phyloP scores from a whole-genome alignment of 2,329 filamentous ascomycete species.

The Leptodontidium sp. region DNA sequence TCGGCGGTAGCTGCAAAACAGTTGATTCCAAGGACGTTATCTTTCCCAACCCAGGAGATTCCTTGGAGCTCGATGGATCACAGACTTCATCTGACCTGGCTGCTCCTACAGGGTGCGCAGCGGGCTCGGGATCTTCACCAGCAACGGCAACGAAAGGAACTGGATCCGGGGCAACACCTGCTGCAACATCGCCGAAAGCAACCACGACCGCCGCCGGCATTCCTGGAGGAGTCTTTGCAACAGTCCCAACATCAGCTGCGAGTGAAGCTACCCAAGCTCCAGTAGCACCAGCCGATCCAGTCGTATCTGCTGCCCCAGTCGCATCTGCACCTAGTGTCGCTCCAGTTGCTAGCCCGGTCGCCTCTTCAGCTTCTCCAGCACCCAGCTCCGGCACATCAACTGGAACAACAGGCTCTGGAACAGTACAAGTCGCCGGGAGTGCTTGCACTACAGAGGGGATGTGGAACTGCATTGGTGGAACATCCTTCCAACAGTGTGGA shows the following conservation, averaged over 20 bases:
- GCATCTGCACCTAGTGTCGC: constrained; percentile 35
- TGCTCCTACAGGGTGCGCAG: no score
- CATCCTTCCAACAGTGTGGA: constrained; percentile 62
- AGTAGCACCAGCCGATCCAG: constrained; percentile 35
- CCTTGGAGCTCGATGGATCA: no score
- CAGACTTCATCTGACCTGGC: no score
- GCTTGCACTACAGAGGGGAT: constrained; percentile 58
- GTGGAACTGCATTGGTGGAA: constrained; percentile 62
- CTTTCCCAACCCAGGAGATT: no score
- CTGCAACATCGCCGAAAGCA: no score
- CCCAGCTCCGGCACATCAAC: constrained; percentile 39
- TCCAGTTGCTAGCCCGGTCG: constrained; percentile 37
- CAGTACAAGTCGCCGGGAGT: constrained; percentile 50
- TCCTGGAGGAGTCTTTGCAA: constrained; percentile 47
- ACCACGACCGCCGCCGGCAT: no score
- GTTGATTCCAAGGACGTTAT: no score
- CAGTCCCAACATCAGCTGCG: constrained; percentile 40
- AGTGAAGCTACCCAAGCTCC: constrained; percentile 23
- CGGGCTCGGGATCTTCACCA: no score
- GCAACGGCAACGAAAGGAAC: no score
- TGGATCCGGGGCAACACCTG: no score
- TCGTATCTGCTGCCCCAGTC: constrained; percentile 33
- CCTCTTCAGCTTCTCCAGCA: constrained; percentile 36
- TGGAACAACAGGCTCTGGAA: constrained; percentile 35
- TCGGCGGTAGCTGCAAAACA: no score